A percentile compares a stretch with the other conserved stretches of the same genome.
Conservation (phyloP, 768 basidiomycete genomes). For the Leccinum boreale region DNA sequence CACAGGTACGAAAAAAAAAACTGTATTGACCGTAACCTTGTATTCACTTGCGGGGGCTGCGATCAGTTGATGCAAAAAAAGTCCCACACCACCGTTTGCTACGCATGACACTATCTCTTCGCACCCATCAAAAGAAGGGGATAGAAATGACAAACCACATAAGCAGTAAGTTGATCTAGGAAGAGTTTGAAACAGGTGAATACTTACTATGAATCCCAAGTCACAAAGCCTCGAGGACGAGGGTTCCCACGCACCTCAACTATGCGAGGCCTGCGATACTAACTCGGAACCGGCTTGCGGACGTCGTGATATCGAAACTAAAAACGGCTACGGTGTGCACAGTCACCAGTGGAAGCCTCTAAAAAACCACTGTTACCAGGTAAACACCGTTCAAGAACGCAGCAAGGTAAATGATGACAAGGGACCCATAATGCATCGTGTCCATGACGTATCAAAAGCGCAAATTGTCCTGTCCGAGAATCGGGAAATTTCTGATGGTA, state of each 20-base stretch:
- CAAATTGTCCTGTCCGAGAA: background rate
- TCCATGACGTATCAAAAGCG: background rate
- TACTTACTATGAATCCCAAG: background rate
- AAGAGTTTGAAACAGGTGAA: background rate
- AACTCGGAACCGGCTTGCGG: background rate
- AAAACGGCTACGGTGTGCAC: background rate
- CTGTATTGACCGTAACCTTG: background rate
- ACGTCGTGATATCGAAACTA: background rate
- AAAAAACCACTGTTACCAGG: background rate
- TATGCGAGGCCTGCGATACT: background rate
- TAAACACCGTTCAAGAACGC: background rate
- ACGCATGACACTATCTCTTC: background rate
- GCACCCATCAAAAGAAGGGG: background rate
- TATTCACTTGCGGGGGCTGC: background rate
- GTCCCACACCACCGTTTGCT: background rate
- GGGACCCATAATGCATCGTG: background rate
- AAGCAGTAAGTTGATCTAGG: background rate
- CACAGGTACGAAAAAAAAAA: background rate
- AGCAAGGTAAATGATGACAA: background rate
- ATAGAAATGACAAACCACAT: background rate
- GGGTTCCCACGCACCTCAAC: background rate
- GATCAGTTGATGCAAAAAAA: background rate
- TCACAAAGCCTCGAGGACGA: background rate
- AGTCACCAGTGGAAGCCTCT: background rate
- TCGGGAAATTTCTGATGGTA: background rate